Conservation (phyloP, 2,329 filamentous ascomycete species). For the Myotisia sp. region DNA sequence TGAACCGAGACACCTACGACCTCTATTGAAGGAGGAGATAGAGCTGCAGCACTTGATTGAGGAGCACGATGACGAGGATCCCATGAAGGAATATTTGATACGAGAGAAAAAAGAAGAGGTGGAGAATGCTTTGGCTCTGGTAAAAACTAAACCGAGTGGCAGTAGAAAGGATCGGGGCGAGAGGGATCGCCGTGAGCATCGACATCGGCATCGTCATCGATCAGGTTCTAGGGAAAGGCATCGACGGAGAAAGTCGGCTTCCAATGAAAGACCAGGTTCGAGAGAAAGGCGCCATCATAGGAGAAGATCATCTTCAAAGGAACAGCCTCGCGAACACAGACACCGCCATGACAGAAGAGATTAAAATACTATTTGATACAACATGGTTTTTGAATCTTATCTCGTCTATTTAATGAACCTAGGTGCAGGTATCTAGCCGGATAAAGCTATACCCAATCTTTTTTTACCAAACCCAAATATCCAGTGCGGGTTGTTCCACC, state of each 20-base stretch:
- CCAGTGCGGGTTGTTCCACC: too few species aligned
- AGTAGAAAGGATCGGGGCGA: slow-evolving; percentile 29
- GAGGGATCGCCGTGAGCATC: slow-evolving; percentile 27
- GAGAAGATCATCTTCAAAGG: slow-evolving; percentile 14
- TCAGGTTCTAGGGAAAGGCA: too few species aligned
- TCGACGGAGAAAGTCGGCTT: too few species aligned
- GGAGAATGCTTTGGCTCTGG: slow-evolving; percentile 46
- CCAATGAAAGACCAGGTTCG: slow-evolving; percentile 20
- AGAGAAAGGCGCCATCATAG: slow-evolving; percentile 18
- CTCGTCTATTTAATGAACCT: too few species aligned
- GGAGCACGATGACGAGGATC: slow-evolving; percentile 86
- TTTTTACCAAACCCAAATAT: too few species aligned
- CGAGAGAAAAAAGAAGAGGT: slow-evolving; percentile 86
- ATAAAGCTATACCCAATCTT: too few species aligned
- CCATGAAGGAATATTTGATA: slow-evolving; percentile 86
- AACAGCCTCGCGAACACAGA: slow-evolving; percentile 10
- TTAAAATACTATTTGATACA: too few species aligned
- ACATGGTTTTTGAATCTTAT: too few species aligned
- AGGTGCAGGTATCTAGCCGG: too few species aligned
- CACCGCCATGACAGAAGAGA: slow-evolving; percentile 19
- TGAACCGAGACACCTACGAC: slow-evolving; percentile 32
- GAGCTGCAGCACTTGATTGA: slow-evolving; percentile 62
- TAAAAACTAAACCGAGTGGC: slow-evolving; percentile 20
- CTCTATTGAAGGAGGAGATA: slow-evolving; percentile 63
- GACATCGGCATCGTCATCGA: slow-evolving; percentile 34